phyloP scores from a whole-genome alignment of 352 stramenopile genomes.

The Phytophthora meadii region DNA sequence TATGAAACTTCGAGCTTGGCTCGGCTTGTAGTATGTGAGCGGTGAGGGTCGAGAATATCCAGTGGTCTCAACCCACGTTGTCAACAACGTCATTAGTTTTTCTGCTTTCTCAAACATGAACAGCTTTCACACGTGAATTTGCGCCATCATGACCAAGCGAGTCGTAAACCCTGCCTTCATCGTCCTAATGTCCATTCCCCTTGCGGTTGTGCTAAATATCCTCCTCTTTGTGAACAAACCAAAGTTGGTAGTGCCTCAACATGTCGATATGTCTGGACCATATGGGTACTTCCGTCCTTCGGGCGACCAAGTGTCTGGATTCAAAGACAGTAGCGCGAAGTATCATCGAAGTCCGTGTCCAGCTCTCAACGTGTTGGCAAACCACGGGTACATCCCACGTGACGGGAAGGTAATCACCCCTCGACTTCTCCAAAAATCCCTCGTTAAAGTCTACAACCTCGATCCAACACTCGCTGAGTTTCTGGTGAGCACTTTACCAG shows the following conservation, averaged over 20 bases:
- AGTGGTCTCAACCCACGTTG: slow-evolving; percentile 13
- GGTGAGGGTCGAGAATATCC: slow-evolving; percentile 9
- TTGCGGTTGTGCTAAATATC: slow-evolving; percentile 13
- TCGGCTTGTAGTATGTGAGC: slow-evolving; percentile 1
- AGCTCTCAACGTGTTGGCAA: slow-evolving; percentile 70
- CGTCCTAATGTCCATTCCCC: slow-evolving; percentile 15
- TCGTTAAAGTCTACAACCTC: slow-evolving; percentile 61
- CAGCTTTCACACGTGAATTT: slow-evolving; percentile 18
- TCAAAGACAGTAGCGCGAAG: slow-evolving; percentile 37
- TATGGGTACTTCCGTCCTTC: slow-evolving; percentile 55
- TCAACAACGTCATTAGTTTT: slow-evolving; percentile 16
- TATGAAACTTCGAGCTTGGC: slow-evolving; percentile 42
- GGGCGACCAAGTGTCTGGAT: slow-evolving; percentile 43
- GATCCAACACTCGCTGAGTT: slow-evolving; percentile 40
- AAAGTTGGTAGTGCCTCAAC: background rate
- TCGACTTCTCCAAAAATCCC: slow-evolving; percentile 35
- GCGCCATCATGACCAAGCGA: slow-evolving; percentile 20
- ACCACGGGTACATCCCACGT: slow-evolving; percentile 67
- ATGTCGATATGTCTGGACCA: slow-evolving; percentile 7
- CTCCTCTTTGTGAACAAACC: slow-evolving; percentile 7
- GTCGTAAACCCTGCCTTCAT: slow-evolving; percentile 12
- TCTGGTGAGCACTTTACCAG: slow-evolving; percentile 43
- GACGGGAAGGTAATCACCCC: slow-evolving; percentile 60
- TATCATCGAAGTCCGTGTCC: slow-evolving; percentile 69
- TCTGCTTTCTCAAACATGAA: no score